phyloP scores from a whole-genome alignment of 352 stramenopile genomes.

The Globisporangium echinulatum region DNA sequence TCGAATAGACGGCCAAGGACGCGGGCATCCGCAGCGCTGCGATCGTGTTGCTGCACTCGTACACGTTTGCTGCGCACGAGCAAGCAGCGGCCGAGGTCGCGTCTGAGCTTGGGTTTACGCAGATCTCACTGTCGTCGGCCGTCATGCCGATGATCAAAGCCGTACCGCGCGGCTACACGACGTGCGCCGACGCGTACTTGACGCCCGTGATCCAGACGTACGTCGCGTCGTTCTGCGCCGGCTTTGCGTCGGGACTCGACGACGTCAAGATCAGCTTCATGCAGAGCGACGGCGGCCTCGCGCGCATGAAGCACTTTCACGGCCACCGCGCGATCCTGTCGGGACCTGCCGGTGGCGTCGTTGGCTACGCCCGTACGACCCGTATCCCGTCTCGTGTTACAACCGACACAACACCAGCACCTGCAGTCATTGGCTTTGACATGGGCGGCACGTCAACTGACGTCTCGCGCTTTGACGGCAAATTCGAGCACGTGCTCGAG shows the following conservation, averaged over 20 bases:
- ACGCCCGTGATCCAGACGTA: conserved; percentile 98
- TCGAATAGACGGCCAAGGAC: conserved; percentile 36
- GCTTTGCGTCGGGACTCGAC: conserved; percentile 92
- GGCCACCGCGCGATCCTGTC: conserved; percentile 92
- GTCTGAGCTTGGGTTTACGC: conserved; percentile 89
- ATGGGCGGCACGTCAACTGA: conserved; percentile 99
- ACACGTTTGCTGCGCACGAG: conserved; percentile 95
- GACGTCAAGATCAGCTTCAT: conserved; percentile 96
- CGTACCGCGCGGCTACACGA: conserved; percentile 95
- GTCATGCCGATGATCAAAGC: conserved; percentile 99
- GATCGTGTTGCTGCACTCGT: conserved; percentile 94
- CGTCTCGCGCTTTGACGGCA: conserved; percentile 95
- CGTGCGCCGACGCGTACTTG: conserved; percentile 96
- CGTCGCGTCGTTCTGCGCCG: conserved; percentile 92
- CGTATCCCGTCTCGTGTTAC: conserved; percentile 26
- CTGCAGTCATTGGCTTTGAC: conserved; percentile 96
- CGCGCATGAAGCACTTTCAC: conserved; percentile 91
- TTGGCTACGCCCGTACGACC: conserved; percentile 96
- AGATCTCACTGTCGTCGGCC: conserved; percentile 87
- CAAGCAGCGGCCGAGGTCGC: conserved; percentile 85
- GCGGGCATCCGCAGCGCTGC: conserved; percentile 92
- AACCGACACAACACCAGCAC: conserved; percentile 15
- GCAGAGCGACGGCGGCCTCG: conserved; percentile 98
- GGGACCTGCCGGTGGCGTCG: conserved; percentile 91
- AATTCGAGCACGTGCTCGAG: conserved; percentile 97